Base-by-base conservation (phyloP, 108 stramenopile species). In the Nannochloropsis gaditana region DNA sequence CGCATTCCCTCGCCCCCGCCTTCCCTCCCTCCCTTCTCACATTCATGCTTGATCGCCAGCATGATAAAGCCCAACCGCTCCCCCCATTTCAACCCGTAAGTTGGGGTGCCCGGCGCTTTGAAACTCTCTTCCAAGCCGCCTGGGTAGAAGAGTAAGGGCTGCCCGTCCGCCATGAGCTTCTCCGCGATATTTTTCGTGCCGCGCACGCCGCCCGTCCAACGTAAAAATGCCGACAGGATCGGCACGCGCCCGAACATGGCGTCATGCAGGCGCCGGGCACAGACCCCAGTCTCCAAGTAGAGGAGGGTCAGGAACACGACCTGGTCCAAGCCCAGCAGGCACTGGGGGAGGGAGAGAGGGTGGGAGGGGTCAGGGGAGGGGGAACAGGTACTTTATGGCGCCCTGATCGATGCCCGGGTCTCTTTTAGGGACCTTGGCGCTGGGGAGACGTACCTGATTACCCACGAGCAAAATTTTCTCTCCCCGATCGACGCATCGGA, bases 101-200 rank as follows among this genome's bases (percentile, higher is more conserved):
- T 73, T 6, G 15, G 15, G 19, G 15, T n/a, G 19, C 59, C 59
- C n/a, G 19, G 15, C 6, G 19, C 19, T 73, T 73, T 73, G 59
- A 73, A 73, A 73, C 59, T 73, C 59, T 73, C 59, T 8, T 73
- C 59, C 59, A 73, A 73, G n/a, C 59, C 59, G 59, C 59, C 59
- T n/a, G 59, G 59, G 59, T n/a, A 73, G 6, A 73, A 73, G 59
- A 73, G 59, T n/a, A 73, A n/a, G 8, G 59, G 59, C 59, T 73
- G 19, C n/a, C 59, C 59, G 19, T 15, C 6, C 59, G 15, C 59
- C 59, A 73, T 73, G 19, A 73, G 15, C 5, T 15, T 73, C 59
- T 73, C 59, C 59, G 59, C n/a, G 8, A n/a, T 73, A 2, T 73
- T 73, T n/a, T n/a, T 15, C 2, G 59, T 73, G 4, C 19, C 59